Conservation (phyloP, 768 basidiomycete species). For the Hemileccinum rubropunctum region DNA sequence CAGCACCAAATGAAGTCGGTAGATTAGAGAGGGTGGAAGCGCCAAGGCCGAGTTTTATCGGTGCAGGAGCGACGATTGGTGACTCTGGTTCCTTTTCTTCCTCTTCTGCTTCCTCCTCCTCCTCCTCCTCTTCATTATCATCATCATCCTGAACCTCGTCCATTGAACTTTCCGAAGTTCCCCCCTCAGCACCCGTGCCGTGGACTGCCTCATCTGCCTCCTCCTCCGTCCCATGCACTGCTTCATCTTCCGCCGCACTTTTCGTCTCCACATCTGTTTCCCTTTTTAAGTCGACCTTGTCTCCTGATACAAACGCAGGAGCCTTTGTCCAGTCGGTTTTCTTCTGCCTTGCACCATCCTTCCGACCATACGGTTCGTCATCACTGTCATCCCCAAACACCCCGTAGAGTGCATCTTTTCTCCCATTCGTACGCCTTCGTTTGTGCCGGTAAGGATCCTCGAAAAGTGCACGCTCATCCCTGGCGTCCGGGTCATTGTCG, state of each 20-base stretch:
- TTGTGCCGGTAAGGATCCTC: conserved; percentile 75
- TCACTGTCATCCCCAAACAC: conserved; percentile 73
- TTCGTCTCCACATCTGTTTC: conserved; percentile 40
- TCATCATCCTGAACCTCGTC: conserved; percentile 36
- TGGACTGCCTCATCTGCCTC: conserved; percentile 22
- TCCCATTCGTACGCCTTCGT: conserved; percentile 58
- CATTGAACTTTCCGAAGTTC: conserved; percentile 32
- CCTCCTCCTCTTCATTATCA: conserved; percentile 21
- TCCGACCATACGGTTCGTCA: conserved; percentile 44
- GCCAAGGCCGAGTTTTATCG: conserved; percentile 20
- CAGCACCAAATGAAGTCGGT: conserved; percentile 39
- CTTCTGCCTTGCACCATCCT: conserved; percentile 31
- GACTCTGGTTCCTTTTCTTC: conserved; percentile 30
- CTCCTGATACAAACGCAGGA: conserved; percentile 68
- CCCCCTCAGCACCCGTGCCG: conserved; percentile 36
- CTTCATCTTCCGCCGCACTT: conserved; percentile 37
- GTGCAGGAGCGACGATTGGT: conserved; percentile 27
- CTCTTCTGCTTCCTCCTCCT: background rate
- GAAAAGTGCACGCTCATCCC: conserved; percentile 74
- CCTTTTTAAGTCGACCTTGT: conserved; percentile 40
- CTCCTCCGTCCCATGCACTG: conserved; percentile 37
- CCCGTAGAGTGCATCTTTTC: conserved; percentile 76
- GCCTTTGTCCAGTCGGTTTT: conserved; percentile 72
- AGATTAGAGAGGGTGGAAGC: conserved; percentile 25
- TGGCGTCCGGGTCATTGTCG: conserved; percentile 56